A percentile compares a stretch with the other conserved stretches of the same genome.
Conservation (phyloP, 306 rosid species). For the Corylus americana region DNA sequence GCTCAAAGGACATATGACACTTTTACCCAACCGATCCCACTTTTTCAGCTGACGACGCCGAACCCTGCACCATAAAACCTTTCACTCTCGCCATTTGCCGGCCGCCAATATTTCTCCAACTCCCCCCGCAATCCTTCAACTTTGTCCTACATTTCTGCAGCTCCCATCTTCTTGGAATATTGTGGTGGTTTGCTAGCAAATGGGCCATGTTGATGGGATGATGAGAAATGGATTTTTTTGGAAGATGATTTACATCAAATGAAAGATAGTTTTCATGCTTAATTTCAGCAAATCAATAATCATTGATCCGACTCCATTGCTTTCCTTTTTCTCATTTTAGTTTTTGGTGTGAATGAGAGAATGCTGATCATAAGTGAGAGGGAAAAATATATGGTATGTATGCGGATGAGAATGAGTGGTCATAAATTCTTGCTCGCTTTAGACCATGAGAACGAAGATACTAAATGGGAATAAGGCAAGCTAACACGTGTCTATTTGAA, state of each 20-base stretch:
- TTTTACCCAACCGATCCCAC: constrained; percentile 32
- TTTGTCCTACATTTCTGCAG: not conserved
- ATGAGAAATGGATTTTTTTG: too few species aligned
- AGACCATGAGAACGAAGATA: constrained; percentile 7
- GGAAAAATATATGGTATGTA: constrained; percentile 18
- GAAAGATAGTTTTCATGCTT: too few species aligned
- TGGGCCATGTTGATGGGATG: constrained; percentile 41
- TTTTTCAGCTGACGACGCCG: constrained; percentile 35
- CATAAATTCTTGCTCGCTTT: constrained; percentile 9
- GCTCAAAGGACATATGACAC: too few species aligned
- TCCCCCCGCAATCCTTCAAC: not conserved
- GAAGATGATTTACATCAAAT: too few species aligned
- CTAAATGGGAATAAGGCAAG: not conserved
- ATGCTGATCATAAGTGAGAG: not conserved
- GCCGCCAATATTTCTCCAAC: constrained; percentile 11
- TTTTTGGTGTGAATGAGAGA: not conserved
- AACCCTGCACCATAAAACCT: constrained; percentile 31
- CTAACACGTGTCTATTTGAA: not conserved
- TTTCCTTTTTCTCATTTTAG: not conserved
- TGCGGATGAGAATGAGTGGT: constrained; percentile 29
- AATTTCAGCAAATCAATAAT: not conserved
- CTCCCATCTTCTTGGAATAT: constrained; percentile 24
- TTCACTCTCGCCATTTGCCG: not conserved
- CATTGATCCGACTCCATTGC: too few species aligned
- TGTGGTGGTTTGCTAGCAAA: constrained; percentile 44